Evolutionary conservation across 1,284 basidiomycete genomes (phyloP).

Genomic region (Tremellales sp.): DNA sequence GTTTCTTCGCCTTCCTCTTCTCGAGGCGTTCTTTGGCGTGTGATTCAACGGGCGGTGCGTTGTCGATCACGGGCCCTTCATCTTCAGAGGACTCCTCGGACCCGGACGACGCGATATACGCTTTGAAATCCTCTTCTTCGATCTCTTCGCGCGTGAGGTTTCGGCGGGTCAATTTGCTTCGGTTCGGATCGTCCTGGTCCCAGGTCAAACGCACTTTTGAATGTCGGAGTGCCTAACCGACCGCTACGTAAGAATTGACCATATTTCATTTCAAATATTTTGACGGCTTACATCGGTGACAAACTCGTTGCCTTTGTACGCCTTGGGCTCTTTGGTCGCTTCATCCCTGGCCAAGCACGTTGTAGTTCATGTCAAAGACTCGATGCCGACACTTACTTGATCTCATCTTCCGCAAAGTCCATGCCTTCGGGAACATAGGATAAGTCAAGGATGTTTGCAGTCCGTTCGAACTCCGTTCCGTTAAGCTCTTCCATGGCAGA

Average conservation of each 20-base stretch:
- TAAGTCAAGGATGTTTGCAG: slow-evolving; percentile 93
- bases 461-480: slow-evolving; percentile 92
- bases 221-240: slow-evolving; percentile 83
- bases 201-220: slow-evolving; percentile 97
- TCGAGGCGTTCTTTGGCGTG: slow-evolving; percentile 30
- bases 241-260: background rate
- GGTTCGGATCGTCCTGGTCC: slow-evolving; percentile 96
- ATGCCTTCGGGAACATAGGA: slow-evolving; percentile 92
- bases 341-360: slow-evolving; percentile 62
- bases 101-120: slow-evolving; percentile 73
- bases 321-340: slow-evolving; percentile 62
- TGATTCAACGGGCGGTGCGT: slow-evolving; percentile 8
- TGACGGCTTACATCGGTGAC: slow-evolving; percentile 73
- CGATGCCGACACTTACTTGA: slow-evolving; percentile 52
- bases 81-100: slow-evolving; percentile 51
- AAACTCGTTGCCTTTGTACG: slow-evolving; percentile 85
- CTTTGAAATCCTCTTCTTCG: slow-evolving; percentile 80
- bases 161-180: slow-evolving; percentile 73
- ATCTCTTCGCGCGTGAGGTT: slow-evolving; percentile 75
- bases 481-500: slow-evolving; percentile 85
- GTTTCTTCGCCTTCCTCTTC: slow-evolving; percentile 50
- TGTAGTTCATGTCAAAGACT: background rate
- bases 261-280: background rate
- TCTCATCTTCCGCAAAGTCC: slow-evolving; percentile 75
- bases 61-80: slow-evolving; percentile 12